A percentile compares a stretch with the other conserved stretches of the same genome.
Conservation (phyloP, 805 yeast species). For the Hanseniaspora meyeri region DNA sequence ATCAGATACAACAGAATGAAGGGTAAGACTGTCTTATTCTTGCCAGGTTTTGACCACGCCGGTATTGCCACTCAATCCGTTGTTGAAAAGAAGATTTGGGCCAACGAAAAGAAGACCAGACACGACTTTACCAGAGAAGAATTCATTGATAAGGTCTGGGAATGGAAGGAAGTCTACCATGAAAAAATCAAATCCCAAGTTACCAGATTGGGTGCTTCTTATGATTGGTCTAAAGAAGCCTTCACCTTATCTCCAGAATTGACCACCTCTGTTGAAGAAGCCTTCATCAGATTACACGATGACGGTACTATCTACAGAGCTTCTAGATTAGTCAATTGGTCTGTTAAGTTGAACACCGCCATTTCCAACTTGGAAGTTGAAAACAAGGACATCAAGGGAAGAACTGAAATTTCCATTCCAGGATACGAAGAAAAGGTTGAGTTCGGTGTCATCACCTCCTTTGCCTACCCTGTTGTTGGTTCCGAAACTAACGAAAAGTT, state of each 20-base stretch:
- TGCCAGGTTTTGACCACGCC: conserved; percentile 98
- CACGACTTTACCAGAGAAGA: conserved; percentile 92
- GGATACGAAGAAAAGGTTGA: conserved; percentile 82
- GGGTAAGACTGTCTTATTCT: conserved; percentile 82
- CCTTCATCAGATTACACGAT: conserved; percentile 81
- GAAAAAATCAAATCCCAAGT: conserved; percentile 72
- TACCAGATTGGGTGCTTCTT: conserved; percentile 84
- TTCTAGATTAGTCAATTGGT: conserved; percentile 88
- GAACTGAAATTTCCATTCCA: conserved; percentile 72
- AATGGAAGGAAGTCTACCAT: conserved; percentile 95
- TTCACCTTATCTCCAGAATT: conserved; percentile 78
- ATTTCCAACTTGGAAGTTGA: conserved; percentile 93
- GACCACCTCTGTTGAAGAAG: conserved; percentile 72
- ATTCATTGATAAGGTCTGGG: conserved; percentile 84
- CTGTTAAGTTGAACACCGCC: conserved; percentile 86
- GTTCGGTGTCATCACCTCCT: conserved; percentile 93
- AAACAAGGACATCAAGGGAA: conserved; percentile 75
- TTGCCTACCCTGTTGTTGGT: conserved; percentile 77
- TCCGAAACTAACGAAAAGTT: conserved; percentile 59
- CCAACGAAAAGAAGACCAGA: conserved; percentile 73
- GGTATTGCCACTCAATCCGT: conserved; percentile 98
- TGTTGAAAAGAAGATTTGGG: conserved; percentile 92
- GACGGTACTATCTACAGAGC: conserved; percentile 95
- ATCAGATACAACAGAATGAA: conserved; percentile 93
- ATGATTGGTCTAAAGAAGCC: conserved; percentile 90